Evolutionary conservation across 2,329 filamentous ascomycete species (phyloP).

Genomic region (Hymenoscyphus occultus): DNA sequence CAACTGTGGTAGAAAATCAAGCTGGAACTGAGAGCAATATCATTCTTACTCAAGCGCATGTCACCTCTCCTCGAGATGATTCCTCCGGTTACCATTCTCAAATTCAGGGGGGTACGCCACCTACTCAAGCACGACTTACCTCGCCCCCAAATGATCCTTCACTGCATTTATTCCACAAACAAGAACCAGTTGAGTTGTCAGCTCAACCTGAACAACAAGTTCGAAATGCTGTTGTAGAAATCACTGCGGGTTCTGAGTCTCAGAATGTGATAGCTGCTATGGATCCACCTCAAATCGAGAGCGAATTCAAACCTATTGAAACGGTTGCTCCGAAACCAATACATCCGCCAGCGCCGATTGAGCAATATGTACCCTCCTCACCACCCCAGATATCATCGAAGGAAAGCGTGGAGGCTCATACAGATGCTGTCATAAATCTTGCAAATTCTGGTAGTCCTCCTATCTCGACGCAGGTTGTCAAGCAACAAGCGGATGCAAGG

Average conservation of each 20-base stretch:
- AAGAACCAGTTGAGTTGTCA: neutral
- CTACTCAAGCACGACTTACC: neutral
- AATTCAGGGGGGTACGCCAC: neutral
- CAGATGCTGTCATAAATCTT: neutral
- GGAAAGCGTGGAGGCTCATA: neutral
- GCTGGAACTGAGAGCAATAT: neutral
- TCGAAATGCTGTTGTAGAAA: neutral
- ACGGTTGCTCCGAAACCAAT: constrained; percentile 9
- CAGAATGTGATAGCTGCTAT: neutral
- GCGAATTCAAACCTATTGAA: constrained; percentile 7
- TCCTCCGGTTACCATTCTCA: neutral
- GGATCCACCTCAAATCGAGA: constrained; percentile 6
- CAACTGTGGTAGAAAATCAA: neutral
- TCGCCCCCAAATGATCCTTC: constrained; percentile 6
- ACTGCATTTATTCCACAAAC: neutral
- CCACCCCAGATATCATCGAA: neutral
- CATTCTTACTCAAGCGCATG: neutral
- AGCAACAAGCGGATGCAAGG: neutral
- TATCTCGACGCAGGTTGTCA: neutral
- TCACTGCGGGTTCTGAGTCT: neutral
- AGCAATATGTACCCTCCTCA: constrained; percentile 5
- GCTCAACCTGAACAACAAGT: neutral
- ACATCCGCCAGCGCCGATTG: constrained; percentile 6
- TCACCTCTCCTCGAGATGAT: constrained; percentile 1
- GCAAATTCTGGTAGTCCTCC: neutral